phyloP scores from a whole-genome alignment of 495 filamentous ascomycete genomes.

The Podospora comata region DNA sequence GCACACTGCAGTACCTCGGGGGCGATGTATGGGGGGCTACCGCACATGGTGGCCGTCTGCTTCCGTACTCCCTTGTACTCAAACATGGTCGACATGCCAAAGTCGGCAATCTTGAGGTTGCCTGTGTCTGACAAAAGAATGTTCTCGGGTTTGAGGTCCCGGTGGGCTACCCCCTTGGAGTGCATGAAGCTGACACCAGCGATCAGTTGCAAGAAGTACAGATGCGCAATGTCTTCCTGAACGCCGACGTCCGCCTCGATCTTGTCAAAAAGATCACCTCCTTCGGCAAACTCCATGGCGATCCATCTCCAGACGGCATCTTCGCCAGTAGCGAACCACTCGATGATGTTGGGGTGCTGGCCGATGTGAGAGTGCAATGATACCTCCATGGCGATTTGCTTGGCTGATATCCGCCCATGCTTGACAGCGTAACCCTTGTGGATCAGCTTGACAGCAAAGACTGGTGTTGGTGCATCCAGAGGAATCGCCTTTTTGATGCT shows the following conservation, averaged over 20 bases:
- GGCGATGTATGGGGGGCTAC: slow-evolving; percentile 95
- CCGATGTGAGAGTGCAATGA: slow-evolving; percentile 82
- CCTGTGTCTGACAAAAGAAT: slow-evolving; percentile 78
- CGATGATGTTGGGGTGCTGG: slow-evolving; percentile 88
- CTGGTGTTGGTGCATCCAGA: slow-evolving; percentile 59
- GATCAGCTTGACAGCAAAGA: slow-evolving; percentile 98
- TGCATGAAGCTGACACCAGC: slow-evolving; percentile 93
- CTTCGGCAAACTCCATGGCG: slow-evolving; percentile 94
- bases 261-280: slow-evolving; percentile 98
- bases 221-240: slow-evolving; percentile 85
- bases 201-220: slow-evolving; percentile 92
- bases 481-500: slow-evolving; percentile 95
- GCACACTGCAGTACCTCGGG: slow-evolving; percentile 74
- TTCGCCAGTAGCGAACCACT: slow-evolving; percentile 83
- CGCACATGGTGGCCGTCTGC: slow-evolving; percentile 81
- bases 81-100: slow-evolving; percentile 92
- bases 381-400: slow-evolving; percentile 86
- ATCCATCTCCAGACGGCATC: slow-evolving; percentile 95
- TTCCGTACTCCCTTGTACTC: slow-evolving; percentile 79
- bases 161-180: slow-evolving; percentile 82
- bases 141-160: slow-evolving; percentile 90
- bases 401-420: slow-evolving; percentile 80
- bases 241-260: slow-evolving; percentile 96
- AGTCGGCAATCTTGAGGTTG: slow-evolving; percentile 93
- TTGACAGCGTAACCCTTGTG: slow-evolving; percentile 90